Conservation (phyloP, 148 eudicot species). For the Rhododendron ferrugineum region DNA sequence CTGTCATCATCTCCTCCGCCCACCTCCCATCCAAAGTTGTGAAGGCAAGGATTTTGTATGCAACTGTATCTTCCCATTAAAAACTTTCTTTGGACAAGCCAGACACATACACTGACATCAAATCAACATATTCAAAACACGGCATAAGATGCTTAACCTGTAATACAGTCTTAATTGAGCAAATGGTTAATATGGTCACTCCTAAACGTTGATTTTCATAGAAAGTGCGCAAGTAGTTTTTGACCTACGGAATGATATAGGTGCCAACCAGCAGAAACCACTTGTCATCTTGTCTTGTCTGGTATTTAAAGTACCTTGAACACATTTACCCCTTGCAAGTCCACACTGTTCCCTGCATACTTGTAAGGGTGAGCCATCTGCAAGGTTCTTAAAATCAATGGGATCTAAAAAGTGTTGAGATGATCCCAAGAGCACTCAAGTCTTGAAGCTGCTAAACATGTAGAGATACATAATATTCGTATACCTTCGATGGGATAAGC, state of each 20-base stretch:
- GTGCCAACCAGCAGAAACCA: background rate
- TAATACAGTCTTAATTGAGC: background rate
- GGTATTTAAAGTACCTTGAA: conserved; percentile 40
- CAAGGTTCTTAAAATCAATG: background rate
- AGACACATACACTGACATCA: background rate
- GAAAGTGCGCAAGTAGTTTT: background rate
- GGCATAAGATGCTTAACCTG: background rate
- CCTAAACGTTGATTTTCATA: background rate
- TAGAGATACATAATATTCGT: background rate
- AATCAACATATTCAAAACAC: background rate
- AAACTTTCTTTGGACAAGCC: background rate
- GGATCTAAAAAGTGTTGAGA: background rate
- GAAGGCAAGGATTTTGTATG: background rate
- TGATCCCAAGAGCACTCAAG: background rate
- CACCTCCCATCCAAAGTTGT: background rate
- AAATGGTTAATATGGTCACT: background rate
- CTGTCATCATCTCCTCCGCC: background rate
- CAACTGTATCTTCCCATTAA: background rate
- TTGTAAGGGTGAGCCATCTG: conserved; percentile 47
- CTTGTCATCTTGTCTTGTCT: background rate
- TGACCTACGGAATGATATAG: background rate
- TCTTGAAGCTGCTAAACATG: background rate
- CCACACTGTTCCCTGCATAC: conserved; percentile 51
- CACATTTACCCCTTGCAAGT: conserved; percentile 41
- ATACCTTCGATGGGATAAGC: conserved; percentile 66